These are phyloP conservation scores for Torulaspora quercuum DNA, from an alignment of 805 yeast genomes.

Conservation along the genomic window DNA sequence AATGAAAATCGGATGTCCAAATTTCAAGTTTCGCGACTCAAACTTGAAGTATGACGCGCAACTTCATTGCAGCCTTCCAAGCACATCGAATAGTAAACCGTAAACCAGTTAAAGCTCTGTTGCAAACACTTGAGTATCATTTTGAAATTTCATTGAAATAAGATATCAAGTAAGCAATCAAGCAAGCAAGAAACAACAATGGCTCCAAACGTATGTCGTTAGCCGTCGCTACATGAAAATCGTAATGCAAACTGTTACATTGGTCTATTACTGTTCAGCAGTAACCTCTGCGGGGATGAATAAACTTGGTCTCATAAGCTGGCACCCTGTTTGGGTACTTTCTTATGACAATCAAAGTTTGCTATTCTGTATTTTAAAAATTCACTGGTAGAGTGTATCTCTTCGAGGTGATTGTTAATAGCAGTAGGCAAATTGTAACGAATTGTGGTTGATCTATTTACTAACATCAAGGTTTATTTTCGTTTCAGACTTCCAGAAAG, in stretches of 20 bases:
- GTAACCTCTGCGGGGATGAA: slow-evolving; percentile 12
- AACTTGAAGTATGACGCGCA: slow-evolving; percentile 1
- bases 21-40: slow-evolving; percentile 2
- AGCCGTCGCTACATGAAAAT: slow-evolving; percentile 4
- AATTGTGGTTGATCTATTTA: slow-evolving; percentile 7
- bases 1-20: background rate
- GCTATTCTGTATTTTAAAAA: slow-evolving; percentile 29
- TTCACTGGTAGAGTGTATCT: slow-evolving; percentile 15
- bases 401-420: slow-evolving; percentile 38
- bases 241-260: slow-evolving; percentile 10
- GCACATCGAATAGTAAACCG: too few species aligned
- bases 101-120: too few species aligned
- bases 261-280: slow-evolving; percentile 18
- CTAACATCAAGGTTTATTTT: slow-evolving; percentile 24
- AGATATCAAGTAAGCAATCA: background rate
- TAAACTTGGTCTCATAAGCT: slow-evolving; percentile 5
- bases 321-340: background rate
- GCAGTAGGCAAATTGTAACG: slow-evolving; percentile 37
- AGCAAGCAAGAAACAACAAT: slow-evolving; percentile 41
- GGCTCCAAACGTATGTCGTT: slow-evolving; percentile 89
- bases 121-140: too few species aligned
- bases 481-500: slow-evolving; percentile 70
- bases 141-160: too few species aligned
- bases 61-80: too few species aligned
- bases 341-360: slow-evolving; percentile 8